Base-by-base conservation (phyloP, 179 eudicot genomes). In the Camellia oleifera region DNA sequence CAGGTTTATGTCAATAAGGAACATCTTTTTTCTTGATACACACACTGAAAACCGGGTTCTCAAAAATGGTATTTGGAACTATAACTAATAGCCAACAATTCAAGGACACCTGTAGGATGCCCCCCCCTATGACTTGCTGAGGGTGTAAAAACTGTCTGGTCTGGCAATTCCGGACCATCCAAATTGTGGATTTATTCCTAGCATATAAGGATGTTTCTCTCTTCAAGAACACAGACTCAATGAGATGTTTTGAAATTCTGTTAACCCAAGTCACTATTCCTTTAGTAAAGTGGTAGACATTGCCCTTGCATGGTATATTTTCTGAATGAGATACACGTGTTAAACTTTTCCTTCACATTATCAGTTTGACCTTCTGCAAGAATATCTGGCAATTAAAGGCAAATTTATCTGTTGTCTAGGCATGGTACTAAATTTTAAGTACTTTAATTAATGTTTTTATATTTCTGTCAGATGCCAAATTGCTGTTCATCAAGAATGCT, bases 401-500 rank as follows among this genome's bases (percentile, higher is more conserved):
- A 75, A 78, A 72, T 18, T 68, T 20, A 4, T 75, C 67, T 62
- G 40, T 62, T 45, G 32, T 48, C 42, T 23, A 4, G 18, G 58
- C 52, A 14, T 18, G 26, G 20, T 52, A 13, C 44, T 60, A 75
- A 23, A 32, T 15, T 26, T 14, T 26, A 58, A 4, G 20, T 50
- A 20, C 15, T 18, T 20, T 8, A 20, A 20, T 15, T 66, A 40
- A 70, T n/a, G 4, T 66, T 52, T 18, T 45, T 1, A 40, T 80
- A 4, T 78, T 80, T 73, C 78, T 73, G n/a, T 52, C 90, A 97
- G 99, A 86, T 97, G 99, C 87, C 99, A 97, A 89, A 94, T 97
- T 70, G 99, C 99, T 60, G 99, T 97, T 53, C 99, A 97, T 82
- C 99, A 97, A 87, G 99, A 97, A 90, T 97, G 99, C 78, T 97